Percentiles rank a stretch among this genome's conserved stretches.
Conservation (phyloP, 129 eudicot species). For the Ambrosia artemisiifolia region DNA sequence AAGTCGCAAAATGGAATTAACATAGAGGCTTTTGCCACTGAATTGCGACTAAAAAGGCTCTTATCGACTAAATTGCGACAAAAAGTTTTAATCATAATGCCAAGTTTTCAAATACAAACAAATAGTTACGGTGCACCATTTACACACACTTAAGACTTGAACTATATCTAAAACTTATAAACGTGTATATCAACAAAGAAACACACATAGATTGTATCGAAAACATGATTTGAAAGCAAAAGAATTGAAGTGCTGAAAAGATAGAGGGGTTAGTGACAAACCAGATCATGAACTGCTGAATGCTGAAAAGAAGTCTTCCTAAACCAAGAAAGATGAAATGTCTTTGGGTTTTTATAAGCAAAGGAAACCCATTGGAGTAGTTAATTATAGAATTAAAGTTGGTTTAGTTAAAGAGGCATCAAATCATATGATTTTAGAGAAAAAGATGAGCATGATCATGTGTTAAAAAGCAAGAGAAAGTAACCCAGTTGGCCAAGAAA, state of each 20-base stretch:
- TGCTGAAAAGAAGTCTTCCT: constrained; percentile 28
- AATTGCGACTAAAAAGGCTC: no score
- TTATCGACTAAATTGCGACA: no score
- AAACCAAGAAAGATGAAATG: constrained; percentile 30
- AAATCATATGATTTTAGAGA: constrained; percentile 24
- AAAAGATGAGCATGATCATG: constrained; percentile 21
- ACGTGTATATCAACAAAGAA: background rate
- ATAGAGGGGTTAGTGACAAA: constrained; percentile 7
- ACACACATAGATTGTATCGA: background rate
- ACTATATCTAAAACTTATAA: background rate
- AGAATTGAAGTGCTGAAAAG: background rate
- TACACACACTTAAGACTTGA: background rate
- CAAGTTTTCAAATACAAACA: background rate
- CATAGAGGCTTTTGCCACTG: no score
- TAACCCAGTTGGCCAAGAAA: constrained; percentile 27
- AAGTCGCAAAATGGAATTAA: no score
- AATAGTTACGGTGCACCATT: background rate
- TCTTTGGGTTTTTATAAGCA: constrained; percentile 25
- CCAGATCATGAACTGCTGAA: constrained; percentile 28
- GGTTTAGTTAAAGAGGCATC: constrained; percentile 28
- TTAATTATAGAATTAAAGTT: constrained; percentile 14
- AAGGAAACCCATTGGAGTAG: constrained; percentile 16
- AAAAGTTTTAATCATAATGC: no score
- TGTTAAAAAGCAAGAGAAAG: constrained; percentile 36
- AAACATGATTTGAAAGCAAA: background rate